These are phyloP conservation scores for Gnomoniopsis sp. DNA, from an alignment of 2,329 filamentous ascomycete genomes.

Conservation along the genomic window DNA sequence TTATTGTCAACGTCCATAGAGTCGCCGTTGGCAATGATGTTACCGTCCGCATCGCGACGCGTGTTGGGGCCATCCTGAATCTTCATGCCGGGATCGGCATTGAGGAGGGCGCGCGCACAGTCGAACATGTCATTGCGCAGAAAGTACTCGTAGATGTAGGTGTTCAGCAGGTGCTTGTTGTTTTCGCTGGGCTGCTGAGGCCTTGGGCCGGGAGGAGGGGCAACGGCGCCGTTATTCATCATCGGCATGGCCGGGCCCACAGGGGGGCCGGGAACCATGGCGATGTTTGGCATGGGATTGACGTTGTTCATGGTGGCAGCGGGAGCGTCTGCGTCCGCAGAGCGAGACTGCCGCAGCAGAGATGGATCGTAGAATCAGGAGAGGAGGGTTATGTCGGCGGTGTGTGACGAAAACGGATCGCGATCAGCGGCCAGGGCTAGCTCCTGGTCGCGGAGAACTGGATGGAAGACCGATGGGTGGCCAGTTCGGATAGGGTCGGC, in stretches of 20 bases:
- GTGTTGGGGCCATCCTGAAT: constrained; percentile 68
- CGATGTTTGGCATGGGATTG: constrained; percentile 64
- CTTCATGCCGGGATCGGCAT: constrained; percentile 64
- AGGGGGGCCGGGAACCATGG: constrained; percentile 59
- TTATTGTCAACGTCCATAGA: constrained; percentile 81
- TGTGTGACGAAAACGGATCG: not conserved
- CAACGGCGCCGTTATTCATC: constrained; percentile 57
- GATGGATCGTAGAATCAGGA: constrained; percentile 6
- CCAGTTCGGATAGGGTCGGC: constrained; percentile 1
- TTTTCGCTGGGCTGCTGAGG: constrained; percentile 41
- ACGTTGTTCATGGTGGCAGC: constrained; percentile 56
- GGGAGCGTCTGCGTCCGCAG: constrained; percentile 30
- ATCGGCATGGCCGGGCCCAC: constrained; percentile 63
- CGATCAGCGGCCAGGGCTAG: constrained; percentile 1
- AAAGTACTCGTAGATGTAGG: constrained; percentile 90
- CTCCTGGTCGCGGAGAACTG: not conserved
- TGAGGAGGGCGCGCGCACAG: constrained; percentile 71
- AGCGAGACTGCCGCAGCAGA: constrained; percentile 33
- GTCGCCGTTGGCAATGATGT: constrained; percentile 65
- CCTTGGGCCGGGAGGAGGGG: constrained; percentile 31
- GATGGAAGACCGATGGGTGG: not conserved
- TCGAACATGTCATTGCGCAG: constrained; percentile 81
- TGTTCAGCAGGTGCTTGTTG: constrained; percentile 65
- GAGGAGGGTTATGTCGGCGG: constrained; percentile 6
- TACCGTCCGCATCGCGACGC: constrained; percentile 65